These are phyloP conservation scores for Coniosporium apollinis DNA, from an alignment of 495 filamentous ascomycete genomes.

Conservation along the genomic window DNA sequence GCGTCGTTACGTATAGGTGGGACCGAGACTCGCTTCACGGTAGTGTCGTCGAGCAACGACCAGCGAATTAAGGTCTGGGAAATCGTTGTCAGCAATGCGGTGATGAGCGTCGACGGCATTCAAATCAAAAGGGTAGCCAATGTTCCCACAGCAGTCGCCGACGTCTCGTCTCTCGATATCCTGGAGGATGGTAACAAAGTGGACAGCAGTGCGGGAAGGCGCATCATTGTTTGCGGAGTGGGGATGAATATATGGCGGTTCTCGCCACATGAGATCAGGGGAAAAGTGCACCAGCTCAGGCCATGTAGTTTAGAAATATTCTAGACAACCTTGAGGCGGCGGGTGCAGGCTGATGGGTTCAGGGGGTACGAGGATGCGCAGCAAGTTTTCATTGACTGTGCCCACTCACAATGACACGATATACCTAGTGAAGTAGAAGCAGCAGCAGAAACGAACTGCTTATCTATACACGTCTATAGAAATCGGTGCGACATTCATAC, in stretches of 20 bases:
- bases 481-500: too few relatives aligned
- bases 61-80: conserved; percentile 66
- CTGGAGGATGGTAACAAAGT: conserved; percentile 6
- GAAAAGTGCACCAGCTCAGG: too few relatives aligned
- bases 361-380: too few relatives aligned
- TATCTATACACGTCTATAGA: too few relatives aligned
- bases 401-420: too few relatives aligned
- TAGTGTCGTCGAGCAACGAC: conserved; percentile 59
- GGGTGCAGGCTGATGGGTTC: too few relatives aligned
- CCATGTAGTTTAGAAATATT: too few relatives aligned
- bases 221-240: conserved; percentile 35
- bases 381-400: too few relatives aligned
- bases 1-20: neutral
- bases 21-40: conserved; percentile 2
- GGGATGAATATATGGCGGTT: conserved; percentile 34
- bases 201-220: conserved; percentile 1
- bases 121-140: conserved; percentile 28
- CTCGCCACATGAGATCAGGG: too few relatives aligned
- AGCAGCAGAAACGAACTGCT: too few relatives aligned
- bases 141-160: conserved; percentile 47
- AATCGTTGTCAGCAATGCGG: conserved; percentile 24
- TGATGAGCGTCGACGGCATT: conserved; percentile 24
- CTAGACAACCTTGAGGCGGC: too few relatives aligned
- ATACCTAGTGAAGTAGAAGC: too few relatives aligned
- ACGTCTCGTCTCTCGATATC: conserved; percentile 35